A percentile compares a stretch with the other conserved stretches of the same genome.
Conservation (phyloP, 2,329 filamentous ascomycete genomes). For the Colletotrichum spinosum region DNA sequence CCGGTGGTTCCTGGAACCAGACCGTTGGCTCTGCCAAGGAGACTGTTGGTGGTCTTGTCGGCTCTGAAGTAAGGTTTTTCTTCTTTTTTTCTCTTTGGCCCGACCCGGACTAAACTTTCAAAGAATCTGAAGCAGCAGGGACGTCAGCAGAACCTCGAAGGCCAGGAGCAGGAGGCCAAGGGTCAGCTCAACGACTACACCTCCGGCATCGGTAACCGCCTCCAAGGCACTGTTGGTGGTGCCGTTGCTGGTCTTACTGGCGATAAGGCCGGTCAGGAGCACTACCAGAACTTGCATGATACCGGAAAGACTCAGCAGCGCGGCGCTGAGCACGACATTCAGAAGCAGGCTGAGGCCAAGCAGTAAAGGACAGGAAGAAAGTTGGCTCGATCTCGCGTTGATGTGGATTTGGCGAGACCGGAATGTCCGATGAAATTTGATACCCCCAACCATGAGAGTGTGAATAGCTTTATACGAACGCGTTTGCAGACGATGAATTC, state of each 20-base stretch:
- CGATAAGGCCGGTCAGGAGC: constrained; percentile 71
- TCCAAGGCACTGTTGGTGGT: constrained; percentile 77
- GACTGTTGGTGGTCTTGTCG: constrained; percentile 78
- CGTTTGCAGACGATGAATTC: constrained; percentile 12
- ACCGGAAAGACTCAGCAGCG: constrained; percentile 86
- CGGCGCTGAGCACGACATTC: constrained; percentile 83
- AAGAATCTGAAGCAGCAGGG: constrained; percentile 79
- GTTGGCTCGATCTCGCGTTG: neutral
- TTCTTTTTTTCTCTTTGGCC: neutral
- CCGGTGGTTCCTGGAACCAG: constrained; percentile 84
- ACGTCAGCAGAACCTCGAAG: constrained; percentile 81
- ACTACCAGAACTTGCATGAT: constrained; percentile 79
- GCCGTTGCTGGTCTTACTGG: constrained; percentile 80
- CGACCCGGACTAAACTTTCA: neutral
- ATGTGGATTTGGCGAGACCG: neutral
- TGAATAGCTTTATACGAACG: neutral
- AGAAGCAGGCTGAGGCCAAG: constrained; percentile 73
- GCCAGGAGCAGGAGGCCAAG: constrained; percentile 84
- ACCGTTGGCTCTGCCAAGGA: constrained; percentile 91
- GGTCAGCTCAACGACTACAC: constrained; percentile 83
- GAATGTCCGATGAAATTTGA: constrained; percentile 31
- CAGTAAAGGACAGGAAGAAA: constrained; percentile 15
- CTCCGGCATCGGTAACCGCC: constrained; percentile 74
- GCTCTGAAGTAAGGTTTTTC: constrained; percentile 70
- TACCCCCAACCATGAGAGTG: constrained; percentile 28